These are phyloP conservation scores for Lepidium africanum DNA, from an alignment of 345 rosid genomes.

Conservation along the genomic window DNA sequence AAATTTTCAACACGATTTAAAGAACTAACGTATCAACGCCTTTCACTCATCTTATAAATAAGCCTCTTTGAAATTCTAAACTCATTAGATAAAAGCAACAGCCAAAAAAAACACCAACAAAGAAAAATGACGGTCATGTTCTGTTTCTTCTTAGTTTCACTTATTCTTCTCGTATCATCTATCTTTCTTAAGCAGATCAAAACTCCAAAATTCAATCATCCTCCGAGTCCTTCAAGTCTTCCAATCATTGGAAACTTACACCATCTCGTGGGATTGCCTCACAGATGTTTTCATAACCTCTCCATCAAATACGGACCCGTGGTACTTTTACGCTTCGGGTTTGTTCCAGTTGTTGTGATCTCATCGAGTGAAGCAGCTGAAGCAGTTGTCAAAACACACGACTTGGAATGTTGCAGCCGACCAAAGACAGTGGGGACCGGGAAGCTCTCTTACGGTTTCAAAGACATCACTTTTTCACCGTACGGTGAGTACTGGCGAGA, in stretches of 20 bases:
- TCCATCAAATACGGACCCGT: slow-evolving; percentile 43
- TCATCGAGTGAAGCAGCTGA: slow-evolving; percentile 41
- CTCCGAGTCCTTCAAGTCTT: slow-evolving; percentile 44
- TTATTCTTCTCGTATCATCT: background rate
- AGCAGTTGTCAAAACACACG: slow-evolving; percentile 37
- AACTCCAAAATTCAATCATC: slow-evolving; percentile 12
- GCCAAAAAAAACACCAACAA: background rate
- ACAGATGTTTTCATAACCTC: slow-evolving; percentile 33
- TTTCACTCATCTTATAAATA: background rate
- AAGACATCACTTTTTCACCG: slow-evolving; percentile 36
- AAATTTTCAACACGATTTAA: background rate
- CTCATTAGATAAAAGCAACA: background rate
- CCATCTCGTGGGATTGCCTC: slow-evolving; percentile 20
- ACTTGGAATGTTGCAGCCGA: slow-evolving; percentile 38
- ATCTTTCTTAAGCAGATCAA: background rate
- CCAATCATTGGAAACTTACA: slow-evolving; percentile 54
- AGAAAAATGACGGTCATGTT: slow-evolving; percentile 16
- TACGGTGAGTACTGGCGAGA: slow-evolving; percentile 40
- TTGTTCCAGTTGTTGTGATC: slow-evolving; percentile 24
- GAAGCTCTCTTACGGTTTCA: slow-evolving; percentile 36
- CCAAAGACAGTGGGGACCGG: slow-evolving; percentile 24
- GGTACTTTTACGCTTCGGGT: slow-evolving; percentile 32
- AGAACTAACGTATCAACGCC: background rate
- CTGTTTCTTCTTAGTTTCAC: slow-evolving; percentile 9
- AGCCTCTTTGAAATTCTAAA: background rate